These are phyloP conservation scores for Phialemonium atrogriseum DNA, from an alignment of 2,329 filamentous ascomycete species.

Conservation along the genomic window DNA sequence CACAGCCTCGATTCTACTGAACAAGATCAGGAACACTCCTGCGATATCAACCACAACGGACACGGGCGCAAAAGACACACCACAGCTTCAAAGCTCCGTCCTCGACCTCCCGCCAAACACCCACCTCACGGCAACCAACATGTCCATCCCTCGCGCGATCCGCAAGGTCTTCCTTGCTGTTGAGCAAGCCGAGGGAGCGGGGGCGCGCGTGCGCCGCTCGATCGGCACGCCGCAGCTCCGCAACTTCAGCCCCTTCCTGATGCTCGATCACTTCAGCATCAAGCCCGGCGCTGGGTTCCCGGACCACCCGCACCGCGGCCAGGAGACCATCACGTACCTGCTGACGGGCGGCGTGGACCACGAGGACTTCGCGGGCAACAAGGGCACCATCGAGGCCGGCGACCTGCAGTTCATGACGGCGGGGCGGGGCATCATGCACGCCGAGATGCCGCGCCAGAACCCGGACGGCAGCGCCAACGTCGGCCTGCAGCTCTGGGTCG, in stretches of 20 bases:
- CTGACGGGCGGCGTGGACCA: constrained; percentile 81
- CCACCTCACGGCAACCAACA: constrained; percentile 34
- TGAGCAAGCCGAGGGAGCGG: constrained; percentile 82
- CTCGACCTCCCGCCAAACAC: constrained; percentile 7
- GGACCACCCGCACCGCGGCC: constrained; percentile 76
- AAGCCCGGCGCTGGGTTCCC: constrained; percentile 79
- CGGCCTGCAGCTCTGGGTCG: constrained; percentile 93
- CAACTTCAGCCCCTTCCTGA: constrained; percentile 87
- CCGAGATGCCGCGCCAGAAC: constrained; percentile 85
- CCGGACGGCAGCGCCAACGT: constrained; percentile 68
- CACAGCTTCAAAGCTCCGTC: constrained; percentile 12
- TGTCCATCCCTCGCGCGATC: constrained; percentile 67
- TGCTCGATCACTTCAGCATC: constrained; percentile 90
- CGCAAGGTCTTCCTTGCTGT: constrained; percentile 74
- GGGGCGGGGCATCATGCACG: constrained; percentile 83
- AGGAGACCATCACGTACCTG: constrained; percentile 85
- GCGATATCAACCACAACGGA: constrained; percentile 6
- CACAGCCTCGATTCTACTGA: constrained; percentile 13
- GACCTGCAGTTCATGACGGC: constrained; percentile 98
- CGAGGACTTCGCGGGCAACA: constrained; percentile 83
- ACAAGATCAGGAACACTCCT: constrained; percentile 10
- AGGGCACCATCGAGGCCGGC: constrained; percentile 75
- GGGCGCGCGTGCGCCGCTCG: constrained; percentile 77
- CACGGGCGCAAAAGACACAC: constrained; percentile 7
- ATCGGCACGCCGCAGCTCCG: constrained; percentile 77